Evolutionary conservation across 106 monocot species (phyloP).

Genomic region (Acorus gramineus): DNA sequence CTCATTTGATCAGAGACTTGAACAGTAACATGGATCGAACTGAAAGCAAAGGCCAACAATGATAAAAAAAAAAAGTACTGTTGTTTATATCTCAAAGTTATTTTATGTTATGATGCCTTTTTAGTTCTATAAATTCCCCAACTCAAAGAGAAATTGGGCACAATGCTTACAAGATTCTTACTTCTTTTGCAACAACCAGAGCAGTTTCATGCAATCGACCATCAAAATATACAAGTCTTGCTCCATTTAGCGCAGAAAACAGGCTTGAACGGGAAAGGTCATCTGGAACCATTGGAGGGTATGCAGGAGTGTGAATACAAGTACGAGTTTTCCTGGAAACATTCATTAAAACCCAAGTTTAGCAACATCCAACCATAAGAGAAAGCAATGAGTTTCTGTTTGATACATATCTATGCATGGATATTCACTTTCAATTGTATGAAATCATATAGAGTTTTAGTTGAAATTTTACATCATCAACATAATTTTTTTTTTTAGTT

Average conservation of each 20-base stretch:
- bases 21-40: no score
- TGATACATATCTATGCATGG: not conserved
- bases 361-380: not conserved
- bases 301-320: slow-evolving; percentile 88
- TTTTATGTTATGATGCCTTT: no score
- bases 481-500: no score
- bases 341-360: not conserved
- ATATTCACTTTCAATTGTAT: no score
- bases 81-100: no score
- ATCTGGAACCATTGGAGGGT: slow-evolving; percentile 65
- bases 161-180: slow-evolving; percentile 18
- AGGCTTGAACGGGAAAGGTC: slow-evolving; percentile 58
- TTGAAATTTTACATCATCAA: no score
- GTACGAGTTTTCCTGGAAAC: slow-evolving; percentile 85
- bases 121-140: not conserved
- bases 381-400: not conserved
- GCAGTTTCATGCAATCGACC: slow-evolving; percentile 85
- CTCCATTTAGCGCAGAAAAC: slow-evolving; percentile 66
- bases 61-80: not conserved
- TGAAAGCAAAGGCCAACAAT: no score
- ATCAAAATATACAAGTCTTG: slow-evolving; percentile 78
- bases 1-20: no score
- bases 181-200: slow-evolving; percentile 83
- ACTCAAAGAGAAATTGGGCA: not conserved
- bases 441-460: no score